A percentile compares a stretch with the other conserved stretches of the same genome.
phyloP scores from a whole-genome alignment of 2,329 filamentous ascomycete genomes.

The Aspergillus tanneri region DNA sequence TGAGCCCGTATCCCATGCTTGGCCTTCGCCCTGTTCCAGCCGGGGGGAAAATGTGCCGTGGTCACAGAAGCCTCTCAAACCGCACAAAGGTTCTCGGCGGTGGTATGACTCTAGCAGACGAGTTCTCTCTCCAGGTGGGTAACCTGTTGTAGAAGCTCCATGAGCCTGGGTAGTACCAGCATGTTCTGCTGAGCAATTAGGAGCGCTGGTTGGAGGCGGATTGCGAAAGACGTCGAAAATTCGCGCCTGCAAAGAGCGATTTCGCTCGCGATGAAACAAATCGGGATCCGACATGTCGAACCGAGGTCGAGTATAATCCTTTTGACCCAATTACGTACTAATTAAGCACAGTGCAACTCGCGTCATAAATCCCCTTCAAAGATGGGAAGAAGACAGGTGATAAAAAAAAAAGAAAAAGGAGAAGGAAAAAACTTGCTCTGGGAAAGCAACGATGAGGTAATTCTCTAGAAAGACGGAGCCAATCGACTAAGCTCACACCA shows the following conservation, averaged over 20 bases:
- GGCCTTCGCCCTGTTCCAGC: constrained; percentile 57
- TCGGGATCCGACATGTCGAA: constrained; percentile 30
- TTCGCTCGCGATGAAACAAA: constrained; percentile 22
- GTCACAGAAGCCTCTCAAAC: constrained; percentile 52
- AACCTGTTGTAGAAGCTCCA: constrained; percentile 4
- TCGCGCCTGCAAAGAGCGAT: constrained; percentile 32
- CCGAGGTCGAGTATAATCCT: not conserved
- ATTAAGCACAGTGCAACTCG: constrained; percentile 6
- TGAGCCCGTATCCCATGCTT: constrained; percentile 35
- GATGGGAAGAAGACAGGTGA: constrained; percentile 1
- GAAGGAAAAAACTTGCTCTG: no score
- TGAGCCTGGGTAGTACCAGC: no score
- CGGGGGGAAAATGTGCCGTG: constrained; percentile 77
- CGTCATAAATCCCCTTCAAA: not conserved
- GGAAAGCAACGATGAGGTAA: no score
- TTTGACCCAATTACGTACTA: no score
- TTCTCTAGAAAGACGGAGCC: not conserved
- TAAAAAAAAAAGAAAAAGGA: constrained; percentile 1
- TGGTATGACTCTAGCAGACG: constrained; percentile 43
- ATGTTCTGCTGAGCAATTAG: constrained; percentile 11
- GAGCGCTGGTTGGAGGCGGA: constrained; percentile 14
- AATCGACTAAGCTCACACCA: no score
- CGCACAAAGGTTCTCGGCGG: constrained; percentile 37
- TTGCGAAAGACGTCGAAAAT: constrained; percentile 34
- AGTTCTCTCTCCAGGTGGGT: constrained; percentile 34